Evolutionary conservation across 2,329 filamentous ascomycete species (phyloP), one percentile per base, ranked within the genome.

Genomic region (Colletotrichum viniferum): DNA sequence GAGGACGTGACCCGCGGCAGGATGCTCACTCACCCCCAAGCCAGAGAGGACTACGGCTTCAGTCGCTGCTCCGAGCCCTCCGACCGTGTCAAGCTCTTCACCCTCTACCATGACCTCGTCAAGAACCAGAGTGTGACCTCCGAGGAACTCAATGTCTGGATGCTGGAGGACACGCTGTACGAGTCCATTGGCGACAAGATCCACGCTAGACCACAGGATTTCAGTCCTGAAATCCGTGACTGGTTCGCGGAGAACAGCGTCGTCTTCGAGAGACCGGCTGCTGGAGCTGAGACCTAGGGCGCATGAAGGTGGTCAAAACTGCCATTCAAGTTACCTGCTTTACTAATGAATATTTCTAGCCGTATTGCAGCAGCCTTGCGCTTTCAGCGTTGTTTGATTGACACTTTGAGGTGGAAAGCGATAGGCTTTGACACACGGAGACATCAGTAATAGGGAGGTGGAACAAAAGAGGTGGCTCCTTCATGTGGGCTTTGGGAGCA

Each of bases 311-410:
- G 38, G 38, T 0, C 8, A 43, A 4, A 43, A n/a, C 18, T 43
- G 38, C 18, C 18, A n/a, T n/a, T 43, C 38, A 6, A 43, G 18
- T 43, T 12, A 3, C 1, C 4, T n/a, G 18, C 18, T n/a, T 43
- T 43, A 6, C 38, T 43, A 6, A 43, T 6, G 5, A 3, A 12
- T 43, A n/a, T 4, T 12, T 12, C 18, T 43, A 43, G 38, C 18
- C 3, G 18, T 43, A 1, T 12, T 12, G 1, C 9, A 43, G 18
- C 0, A n/a, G 38, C 38, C 5, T 1, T 43, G 18, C 5, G 5
- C 38, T 43, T 43, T n/a, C 9, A n/a, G 9, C 38, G n/a, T n/a
- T 43, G 5, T 43, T 43, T n/a, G 38, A 43, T 43, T 12, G 38
- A 0, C 18, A n/a, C 18, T 43, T 43, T 10, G 9, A 2, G 18